Conservation (phyloP, 2,329 filamentous ascomycete genomes). For the Coniella lustricola region DNA sequence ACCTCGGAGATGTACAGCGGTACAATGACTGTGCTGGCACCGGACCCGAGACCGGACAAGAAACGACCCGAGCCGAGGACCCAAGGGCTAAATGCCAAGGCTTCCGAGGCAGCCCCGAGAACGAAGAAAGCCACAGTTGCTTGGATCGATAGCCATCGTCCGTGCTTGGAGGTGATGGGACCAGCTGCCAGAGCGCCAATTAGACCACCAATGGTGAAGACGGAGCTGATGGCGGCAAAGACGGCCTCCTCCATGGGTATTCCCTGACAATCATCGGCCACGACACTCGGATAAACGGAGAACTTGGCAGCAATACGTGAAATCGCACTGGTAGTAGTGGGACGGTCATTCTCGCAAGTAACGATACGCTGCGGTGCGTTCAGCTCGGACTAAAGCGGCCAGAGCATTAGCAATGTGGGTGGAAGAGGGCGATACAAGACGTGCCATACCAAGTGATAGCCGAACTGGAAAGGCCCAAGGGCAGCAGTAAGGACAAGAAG, state of each 20-base stretch:
- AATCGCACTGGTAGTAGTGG: conserved; percentile 36
- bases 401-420: conserved; percentile 89
- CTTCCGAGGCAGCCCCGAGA: conserved; percentile 68
- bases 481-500: conserved; percentile 70
- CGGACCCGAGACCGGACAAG: conserved; percentile 75
- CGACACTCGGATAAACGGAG: conserved; percentile 18
- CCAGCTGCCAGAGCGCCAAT: conserved; percentile 75
- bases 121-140: conserved; percentile 71
- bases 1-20: conserved; percentile 94
- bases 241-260: conserved; percentile 78
- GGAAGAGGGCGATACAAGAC: conserved; percentile 28
- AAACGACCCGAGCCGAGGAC: conserved; percentile 68
- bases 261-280: conserved; percentile 58
- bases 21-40: conserved; percentile 84
- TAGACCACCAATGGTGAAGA: conserved; percentile 86
- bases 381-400: conserved; percentile 69
- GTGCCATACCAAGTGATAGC: conserved; percentile 71
- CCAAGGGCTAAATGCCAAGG: conserved; percentile 59
- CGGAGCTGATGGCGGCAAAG: conserved; percentile 81
- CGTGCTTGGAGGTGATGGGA: conserved; percentile 68
- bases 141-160: conserved; percentile 70
- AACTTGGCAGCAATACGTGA: conserved; percentile 24
- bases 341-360: conserved; percentile 60
- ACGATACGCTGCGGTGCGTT: conserved; percentile 94
- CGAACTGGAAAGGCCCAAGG: conserved; percentile 85